Percentiles rank a stretch among this genome's conserved stretches.
Evolutionary conservation across 441 rosid genomes (phyloP).

Genomic region (Gossypium laxum): DNA sequence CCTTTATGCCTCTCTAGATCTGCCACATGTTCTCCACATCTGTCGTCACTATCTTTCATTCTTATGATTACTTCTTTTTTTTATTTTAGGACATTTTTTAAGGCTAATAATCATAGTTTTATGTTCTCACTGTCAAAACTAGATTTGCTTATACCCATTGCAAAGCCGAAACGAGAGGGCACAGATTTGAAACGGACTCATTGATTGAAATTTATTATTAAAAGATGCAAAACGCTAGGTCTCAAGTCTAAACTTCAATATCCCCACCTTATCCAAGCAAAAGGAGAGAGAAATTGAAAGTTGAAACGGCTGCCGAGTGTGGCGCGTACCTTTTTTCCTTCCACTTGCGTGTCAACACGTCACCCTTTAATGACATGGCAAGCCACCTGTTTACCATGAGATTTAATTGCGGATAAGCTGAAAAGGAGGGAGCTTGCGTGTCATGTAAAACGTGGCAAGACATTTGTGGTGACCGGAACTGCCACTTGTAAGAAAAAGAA

Average conservation of each 20-base stretch:
- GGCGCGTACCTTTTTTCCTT: not conserved
- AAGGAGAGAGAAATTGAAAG: too few species aligned
- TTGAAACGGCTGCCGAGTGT: not conserved
- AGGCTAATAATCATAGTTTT: not conserved
- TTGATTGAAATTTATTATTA: not conserved
- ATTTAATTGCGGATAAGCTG: conserved; percentile 28
- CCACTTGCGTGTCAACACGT: not conserved
- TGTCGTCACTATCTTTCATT: not conserved
- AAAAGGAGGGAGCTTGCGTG: conserved; percentile 22
- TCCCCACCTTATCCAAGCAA: conserved; percentile 15
- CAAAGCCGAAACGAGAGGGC: not conserved
- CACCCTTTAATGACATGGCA: conserved; percentile 20
- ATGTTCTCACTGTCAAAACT: too few species aligned
- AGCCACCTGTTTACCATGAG: conserved; percentile 14
- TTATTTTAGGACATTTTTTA: not conserved
- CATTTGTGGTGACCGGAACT: not conserved
- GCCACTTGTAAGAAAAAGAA: conserved; percentile 21
- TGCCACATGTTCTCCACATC: conserved; percentile 17
- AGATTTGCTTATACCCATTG: not conserved
- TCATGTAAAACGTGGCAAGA: conserved; percentile 18
- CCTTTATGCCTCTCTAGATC: conserved; percentile 5
- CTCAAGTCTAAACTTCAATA: not conserved
- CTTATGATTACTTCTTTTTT: not conserved
- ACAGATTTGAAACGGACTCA: not conserved
- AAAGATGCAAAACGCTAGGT: not conserved